Conservation (phyloP, 2,329 filamentous ascomycete species). For the Trichoderma sp. region DNA sequence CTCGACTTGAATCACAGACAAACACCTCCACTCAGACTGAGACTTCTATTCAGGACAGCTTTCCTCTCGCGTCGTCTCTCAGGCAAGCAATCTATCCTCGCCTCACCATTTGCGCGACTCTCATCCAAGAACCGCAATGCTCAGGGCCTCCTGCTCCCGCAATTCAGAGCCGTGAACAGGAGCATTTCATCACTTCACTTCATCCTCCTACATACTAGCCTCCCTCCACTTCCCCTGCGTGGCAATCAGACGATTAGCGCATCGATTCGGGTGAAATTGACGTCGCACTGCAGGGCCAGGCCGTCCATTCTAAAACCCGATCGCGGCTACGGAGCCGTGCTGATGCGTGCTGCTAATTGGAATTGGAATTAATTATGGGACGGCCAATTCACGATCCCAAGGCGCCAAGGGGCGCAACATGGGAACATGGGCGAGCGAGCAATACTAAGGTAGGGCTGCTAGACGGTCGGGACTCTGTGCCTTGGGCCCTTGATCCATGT, state of each 20-base stretch:
- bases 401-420: background rate
- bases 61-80: background rate
- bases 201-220: background rate
- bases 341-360: background rate
- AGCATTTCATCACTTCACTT: no score
- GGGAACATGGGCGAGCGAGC: background rate
- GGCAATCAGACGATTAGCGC: constrained; percentile 24
- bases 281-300: constrained; percentile 22
- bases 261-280: constrained; percentile 16
- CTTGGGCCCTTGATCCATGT: constrained; percentile 17
- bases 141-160: background rate
- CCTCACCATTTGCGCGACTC: no score
- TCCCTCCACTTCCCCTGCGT: constrained; percentile 4
- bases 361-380: constrained; percentile 21
- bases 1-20: background rate
- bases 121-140: background rate
- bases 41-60: background rate
- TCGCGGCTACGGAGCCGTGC: constrained; percentile 18
- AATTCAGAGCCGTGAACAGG: background rate
- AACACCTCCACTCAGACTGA: background rate
- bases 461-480: background rate
- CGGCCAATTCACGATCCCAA: background rate
- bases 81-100: background rate
- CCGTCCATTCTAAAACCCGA: constrained; percentile 11
- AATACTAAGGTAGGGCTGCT: constrained; percentile 16